Evolutionary conservation across 768 basidiomycete species (phyloP).

Genomic region (Auricularia heimuer): DNA sequence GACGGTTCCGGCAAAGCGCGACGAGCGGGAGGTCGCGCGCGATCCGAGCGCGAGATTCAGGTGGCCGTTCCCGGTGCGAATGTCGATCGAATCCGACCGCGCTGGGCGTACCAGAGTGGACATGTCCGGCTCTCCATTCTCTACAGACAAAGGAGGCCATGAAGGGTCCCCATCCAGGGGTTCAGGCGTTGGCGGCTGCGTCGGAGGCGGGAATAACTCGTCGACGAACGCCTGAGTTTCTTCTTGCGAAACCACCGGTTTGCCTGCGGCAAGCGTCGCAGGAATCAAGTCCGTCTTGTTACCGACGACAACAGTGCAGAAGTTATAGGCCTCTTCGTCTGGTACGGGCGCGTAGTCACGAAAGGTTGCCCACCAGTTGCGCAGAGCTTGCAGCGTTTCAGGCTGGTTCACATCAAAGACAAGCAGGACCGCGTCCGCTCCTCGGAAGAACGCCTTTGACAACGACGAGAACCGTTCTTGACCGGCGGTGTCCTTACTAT

Average conservation of each 20-base stretch:
- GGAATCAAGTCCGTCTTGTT: conserved; percentile 63
- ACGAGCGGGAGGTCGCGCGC: conserved; percentile 38
- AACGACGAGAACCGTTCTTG: conserved; percentile 83
- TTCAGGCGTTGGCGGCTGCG: neutral
- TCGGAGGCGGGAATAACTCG: conserved; percentile 39
- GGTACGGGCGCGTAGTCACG: conserved; percentile 51
- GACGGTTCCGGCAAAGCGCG: conserved; percentile 38
- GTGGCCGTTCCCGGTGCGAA: conserved; percentile 6
- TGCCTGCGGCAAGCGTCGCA: conserved; percentile 12
- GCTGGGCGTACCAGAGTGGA: conserved; percentile 11
- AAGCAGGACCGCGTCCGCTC: conserved; percentile 72
- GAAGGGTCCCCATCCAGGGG: neutral
- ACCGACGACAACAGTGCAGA: conserved; percentile 60
- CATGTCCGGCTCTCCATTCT: neutral
- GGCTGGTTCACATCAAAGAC: conserved; percentile 72
- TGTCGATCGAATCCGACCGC: conserved; percentile 23
- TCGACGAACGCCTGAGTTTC: conserved; percentile 48
- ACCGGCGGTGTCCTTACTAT: conserved; percentile 65
- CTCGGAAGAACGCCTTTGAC: conserved; percentile 75
- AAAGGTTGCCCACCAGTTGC: conserved; percentile 77
- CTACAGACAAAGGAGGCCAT: neutral
- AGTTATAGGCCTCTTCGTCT: conserved; percentile 52
- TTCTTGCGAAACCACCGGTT: conserved; percentile 23
- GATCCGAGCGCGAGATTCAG: conserved; percentile 24
- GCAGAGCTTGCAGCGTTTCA: conserved; percentile 46